Evolutionary conservation across 768 basidiomycete genomes (phyloP), one percentile per base, ranked within the genome.

Genomic region (Mrakia gelida): DNA sequence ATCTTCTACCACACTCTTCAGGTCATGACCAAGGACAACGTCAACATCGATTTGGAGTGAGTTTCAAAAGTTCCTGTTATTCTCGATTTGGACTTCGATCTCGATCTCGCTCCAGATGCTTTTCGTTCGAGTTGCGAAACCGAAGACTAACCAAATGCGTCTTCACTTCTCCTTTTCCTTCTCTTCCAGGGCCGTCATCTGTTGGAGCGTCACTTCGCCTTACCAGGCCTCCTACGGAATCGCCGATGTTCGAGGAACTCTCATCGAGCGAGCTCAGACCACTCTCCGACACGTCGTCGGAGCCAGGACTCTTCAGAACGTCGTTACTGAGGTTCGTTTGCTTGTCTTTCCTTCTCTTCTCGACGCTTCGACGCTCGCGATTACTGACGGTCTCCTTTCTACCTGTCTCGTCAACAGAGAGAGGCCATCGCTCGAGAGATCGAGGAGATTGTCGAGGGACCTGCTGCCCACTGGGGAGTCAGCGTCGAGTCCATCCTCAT

Each of bases 21-120:
- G 23, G 95, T 98, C 82, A 94, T 97, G 85, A 97, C 95, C 54
- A 90, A 93, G 77, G 95, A 97, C 87, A 97, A 97, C 82, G 95
- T 97, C 84, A 94, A 94, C 80, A 93, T 95, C 79, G 49, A 52
- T 7, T 52, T 52, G 49, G 49, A 52, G 49, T 52, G 49, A 52
- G 49, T 52, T 38, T 8, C 8, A 38, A 38, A 8, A 21, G 1
- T 52, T 16, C 15, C 2, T 52, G 11, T 16, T 52, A 16, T 38
- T 52, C 18, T 9, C 9, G 18, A 52, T 18, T 16, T 21, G 3
- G 16, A 52, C 15, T 21, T 52, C 49, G 18, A 52, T 52, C 49
- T 52, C 49, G 49, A 52, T 52, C 49, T 52, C 2, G 16, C 49
- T 52, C 49, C 49, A 52, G 21, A 10, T 1, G 18, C 2, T 52